Evolutionary conservation across 169 alveolate genomes (phyloP).

Genomic region (Fabrea salina): DNA sequence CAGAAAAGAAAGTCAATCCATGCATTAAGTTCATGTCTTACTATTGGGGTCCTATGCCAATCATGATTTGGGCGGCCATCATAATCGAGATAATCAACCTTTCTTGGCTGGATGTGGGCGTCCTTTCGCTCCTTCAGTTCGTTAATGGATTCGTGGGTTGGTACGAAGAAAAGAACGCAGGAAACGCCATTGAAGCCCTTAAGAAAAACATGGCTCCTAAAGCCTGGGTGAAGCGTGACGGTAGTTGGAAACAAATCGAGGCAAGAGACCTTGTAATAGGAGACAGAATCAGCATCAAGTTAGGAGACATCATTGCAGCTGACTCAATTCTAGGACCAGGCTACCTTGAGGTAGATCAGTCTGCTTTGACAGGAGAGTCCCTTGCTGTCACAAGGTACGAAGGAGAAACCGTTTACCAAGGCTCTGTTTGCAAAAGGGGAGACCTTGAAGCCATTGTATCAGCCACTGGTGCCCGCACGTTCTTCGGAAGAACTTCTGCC

Average conservation of each 20-base stretch:
- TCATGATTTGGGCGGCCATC: slow-evolving; percentile 31
- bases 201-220: slow-evolving; percentile 61
- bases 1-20: slow-evolving; percentile 12
- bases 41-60: slow-evolving; percentile 36
- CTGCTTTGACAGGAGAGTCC: slow-evolving; percentile 70
- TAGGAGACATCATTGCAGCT: slow-evolving; percentile 77
- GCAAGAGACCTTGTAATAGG: slow-evolving; percentile 53
- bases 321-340: slow-evolving; percentile 64
- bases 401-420: slow-evolving; percentile 58
- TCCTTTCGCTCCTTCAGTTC: slow-evolving; percentile 33
- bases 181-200: slow-evolving; percentile 71
- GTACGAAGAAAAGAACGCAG: slow-evolving; percentile 63
- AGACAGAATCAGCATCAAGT: slow-evolving; percentile 63
- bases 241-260: slow-evolving; percentile 47
- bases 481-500: slow-evolving; percentile 67
- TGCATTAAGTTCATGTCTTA: slow-evolving; percentile 24
- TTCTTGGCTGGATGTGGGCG: slow-evolving; percentile 20
- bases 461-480: slow-evolving; percentile 63
- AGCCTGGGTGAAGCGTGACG: slow-evolving; percentile 50
- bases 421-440: slow-evolving; percentile 59
- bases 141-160: slow-evolving; percentile 55
- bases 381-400: slow-evolving; percentile 60
- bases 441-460: slow-evolving; percentile 53
- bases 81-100: slow-evolving; percentile 18
- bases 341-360: slow-evolving; percentile 54